These are phyloP conservation scores for Bocquillonia castaneifolia DNA, from an alignment of 441 rosid genomes.

Conservation along the genomic window DNA sequence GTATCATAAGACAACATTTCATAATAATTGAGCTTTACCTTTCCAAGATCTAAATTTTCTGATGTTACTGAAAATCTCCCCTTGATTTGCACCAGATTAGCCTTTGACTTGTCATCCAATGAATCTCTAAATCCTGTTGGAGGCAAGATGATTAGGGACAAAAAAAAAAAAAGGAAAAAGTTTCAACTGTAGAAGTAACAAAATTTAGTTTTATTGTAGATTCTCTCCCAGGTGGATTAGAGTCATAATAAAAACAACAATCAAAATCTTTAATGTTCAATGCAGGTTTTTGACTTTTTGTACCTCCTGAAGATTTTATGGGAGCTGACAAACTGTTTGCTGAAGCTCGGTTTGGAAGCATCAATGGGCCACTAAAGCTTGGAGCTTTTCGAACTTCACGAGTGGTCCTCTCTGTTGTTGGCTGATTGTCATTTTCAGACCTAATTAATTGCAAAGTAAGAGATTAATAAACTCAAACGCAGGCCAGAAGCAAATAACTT, in stretches of 20 bases:
- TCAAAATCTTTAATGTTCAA: conserved; percentile 14
- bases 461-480: conserved; percentile 12
- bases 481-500: background rate
- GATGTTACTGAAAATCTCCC: conserved; percentile 98
- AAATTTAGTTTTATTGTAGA: background rate
- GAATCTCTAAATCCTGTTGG: conserved; percentile 79
- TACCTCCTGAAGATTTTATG: conserved; percentile 91
- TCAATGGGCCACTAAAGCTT: conserved; percentile 93
- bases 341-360: conserved; percentile 93
- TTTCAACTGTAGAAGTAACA: background rate
- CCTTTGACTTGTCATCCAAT: conserved; percentile 86
- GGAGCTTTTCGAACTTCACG: conserved; percentile 64
- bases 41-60: conserved; percentile 87
- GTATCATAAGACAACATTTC: conserved; percentile 20
- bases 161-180: background rate
- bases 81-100: conserved; percentile 87
- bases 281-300: conserved; percentile 9
- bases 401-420: conserved; percentile 37
- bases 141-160: conserved; percentile 21
- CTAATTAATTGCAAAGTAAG: conserved; percentile 36
- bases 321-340: conserved; percentile 99
- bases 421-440: conserved; percentile 58
- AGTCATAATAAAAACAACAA: conserved; percentile 3
- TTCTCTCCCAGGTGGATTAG: background rate
- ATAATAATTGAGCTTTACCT: conserved; percentile 47